Evolutionary conservation across 2,329 filamentous ascomycete species (phyloP).

Genomic region (Xylaria polymorpha): DNA sequence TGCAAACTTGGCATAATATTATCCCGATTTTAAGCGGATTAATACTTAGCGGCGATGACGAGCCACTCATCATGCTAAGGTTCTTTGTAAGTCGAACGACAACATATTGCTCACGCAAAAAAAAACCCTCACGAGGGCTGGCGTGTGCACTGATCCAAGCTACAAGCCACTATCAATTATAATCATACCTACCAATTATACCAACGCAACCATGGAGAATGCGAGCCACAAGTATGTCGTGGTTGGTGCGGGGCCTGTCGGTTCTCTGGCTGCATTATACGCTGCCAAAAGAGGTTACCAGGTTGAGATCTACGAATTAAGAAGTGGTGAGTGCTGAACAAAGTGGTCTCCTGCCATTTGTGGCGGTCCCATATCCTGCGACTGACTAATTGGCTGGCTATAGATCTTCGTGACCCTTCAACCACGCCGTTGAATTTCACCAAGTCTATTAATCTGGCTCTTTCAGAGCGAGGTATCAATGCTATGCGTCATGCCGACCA

Average conservation of each 20-base stretch:
- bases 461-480: slow-evolving; percentile 94
- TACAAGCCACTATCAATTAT: too few relatives aligned
- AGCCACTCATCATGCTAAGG: background rate
- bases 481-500: slow-evolving; percentile 79
- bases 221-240: slow-evolving; percentile 76
- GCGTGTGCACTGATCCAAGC: background rate
- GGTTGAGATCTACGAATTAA: slow-evolving; percentile 93
- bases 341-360: background rate
- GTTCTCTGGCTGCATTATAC: slow-evolving; percentile 90
- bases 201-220: slow-evolving; percentile 24
- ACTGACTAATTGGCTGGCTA: slow-evolving; percentile 35
- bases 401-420: slow-evolving; percentile 86
- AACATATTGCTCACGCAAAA: background rate
- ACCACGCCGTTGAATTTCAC: slow-evolving; percentile 94
- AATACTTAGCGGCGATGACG: slow-evolving; percentile 10
- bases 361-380: background rate
- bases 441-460: slow-evolving; percentile 96
- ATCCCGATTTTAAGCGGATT: slow-evolving; percentile 20
- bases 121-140: background rate
- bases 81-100: slow-evolving; percentile 7
- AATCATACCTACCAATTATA: background rate
- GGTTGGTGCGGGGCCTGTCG: slow-evolving; percentile 93
- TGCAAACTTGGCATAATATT: slow-evolving; percentile 5
- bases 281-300: slow-evolving; percentile 87
- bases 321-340: slow-evolving; percentile 74